Evolutionary conservation across 306 rosid species (phyloP).

Genomic region (Alnus glutinosa): DNA sequence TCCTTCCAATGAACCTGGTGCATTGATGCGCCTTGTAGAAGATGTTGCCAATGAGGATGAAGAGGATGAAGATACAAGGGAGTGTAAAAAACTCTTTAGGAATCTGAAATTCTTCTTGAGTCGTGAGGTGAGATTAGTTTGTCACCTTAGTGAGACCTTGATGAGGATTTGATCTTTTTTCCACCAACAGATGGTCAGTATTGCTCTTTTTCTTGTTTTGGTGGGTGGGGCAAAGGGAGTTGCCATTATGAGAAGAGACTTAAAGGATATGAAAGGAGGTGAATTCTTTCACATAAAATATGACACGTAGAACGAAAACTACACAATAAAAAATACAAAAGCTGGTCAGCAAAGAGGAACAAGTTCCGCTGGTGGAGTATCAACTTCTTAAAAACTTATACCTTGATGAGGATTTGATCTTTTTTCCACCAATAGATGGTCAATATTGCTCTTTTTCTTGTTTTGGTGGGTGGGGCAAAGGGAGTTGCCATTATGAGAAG

Average conservation of each 20-base stretch:
- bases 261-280: neutral
- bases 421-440: neutral
- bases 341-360: neutral
- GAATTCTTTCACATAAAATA: neutral
- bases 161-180: neutral
- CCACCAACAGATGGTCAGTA: neutral
- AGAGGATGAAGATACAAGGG: constrained; percentile 72
- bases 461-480: neutral
- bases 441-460: neutral
- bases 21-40: constrained; percentile 77
- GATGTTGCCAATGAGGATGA: constrained; percentile 59
- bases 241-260: neutral
- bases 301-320: too few relatives aligned
- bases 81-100: constrained; percentile 75
- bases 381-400: neutral
- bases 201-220: neutral
- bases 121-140: constrained; percentile 68
- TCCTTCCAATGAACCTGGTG: constrained; percentile 84
- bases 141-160: neutral
- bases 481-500: neutral
- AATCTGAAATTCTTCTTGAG: constrained; percentile 81
- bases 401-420: neutral
- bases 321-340: neutral
- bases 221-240: neutral
- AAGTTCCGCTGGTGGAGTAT: neutral